phyloP scores from a whole-genome alignment of 2,329 filamentous ascomycete genomes.

The Alternaria conjuncta region DNA sequence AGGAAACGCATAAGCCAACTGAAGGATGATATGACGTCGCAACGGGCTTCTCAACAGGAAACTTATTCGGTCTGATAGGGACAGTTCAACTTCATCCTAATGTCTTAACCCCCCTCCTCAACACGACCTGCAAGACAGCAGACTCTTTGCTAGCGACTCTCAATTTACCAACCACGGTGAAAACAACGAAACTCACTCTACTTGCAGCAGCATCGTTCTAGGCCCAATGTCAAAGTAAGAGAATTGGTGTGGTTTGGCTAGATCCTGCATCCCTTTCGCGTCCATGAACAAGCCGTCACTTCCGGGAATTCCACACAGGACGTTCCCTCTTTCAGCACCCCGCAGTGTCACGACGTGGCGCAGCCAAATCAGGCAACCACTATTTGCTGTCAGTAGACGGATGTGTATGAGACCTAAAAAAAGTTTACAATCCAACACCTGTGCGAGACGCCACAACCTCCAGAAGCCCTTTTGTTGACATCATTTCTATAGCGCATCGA shows the following conservation, averaged over 20 bases:
- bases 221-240: background rate
- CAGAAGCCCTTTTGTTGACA: too few relatives aligned
- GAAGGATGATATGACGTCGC: background rate
- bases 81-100: too few relatives aligned
- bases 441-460: background rate
- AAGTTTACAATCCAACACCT: background rate
- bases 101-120: too few relatives aligned
- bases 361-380: background rate
- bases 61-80: too few relatives aligned
- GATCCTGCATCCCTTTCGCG: too few relatives aligned
- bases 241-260: background rate
- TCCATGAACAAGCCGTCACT: background rate
- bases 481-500: background rate
- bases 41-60: too few relatives aligned
- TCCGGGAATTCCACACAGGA: background rate
- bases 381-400: background rate
- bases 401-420: background rate
- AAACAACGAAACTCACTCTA: too few relatives aligned
- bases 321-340: background rate
- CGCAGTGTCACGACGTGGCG: background rate
- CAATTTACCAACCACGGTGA: too few relatives aligned
- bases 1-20: too few relatives aligned
- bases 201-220: background rate
- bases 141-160: too few relatives aligned
- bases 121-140: too few relatives aligned